Evolutionary conservation across 1,139 yeast species (phyloP), one percentile per base, ranked within the genome.

Genomic region (Maudiozyma humilis): DNA sequence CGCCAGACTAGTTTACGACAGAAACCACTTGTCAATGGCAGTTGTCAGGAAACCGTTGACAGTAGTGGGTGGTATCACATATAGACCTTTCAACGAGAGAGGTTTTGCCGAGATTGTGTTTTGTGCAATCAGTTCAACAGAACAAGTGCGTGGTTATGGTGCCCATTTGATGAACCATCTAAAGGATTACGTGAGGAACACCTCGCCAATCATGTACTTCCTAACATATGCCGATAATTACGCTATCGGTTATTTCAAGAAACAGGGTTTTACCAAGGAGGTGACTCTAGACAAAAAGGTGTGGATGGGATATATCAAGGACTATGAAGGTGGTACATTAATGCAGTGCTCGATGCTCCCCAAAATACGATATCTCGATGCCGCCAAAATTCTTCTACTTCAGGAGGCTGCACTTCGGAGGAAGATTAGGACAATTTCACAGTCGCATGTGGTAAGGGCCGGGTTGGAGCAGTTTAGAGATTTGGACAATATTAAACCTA

Each of bases 281-380:
- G 84, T 91, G 38, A 75, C 95, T 4, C 71, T 91, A 42, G 93
- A 89, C 41, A 83, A 82, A 54, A 77, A 80, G 37, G 74, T 82
- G 32, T 91, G 99, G 99, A 87, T 88, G 93, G 99, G 99, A 5
- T 91, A 91, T 64, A 91, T 91, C 60, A 91, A 93, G 65, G 98
- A 91, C 69, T 91, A 91, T 64, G 99, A 91, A 68, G 99, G 99
- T 32, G 98, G 98, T 55, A 93, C 98, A 0, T 70, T 91, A 49
- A 91, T 91, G 97, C 97, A 93, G 65, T 93, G 98, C 62, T 70
- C 91, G 1, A 89, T 89, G 95, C 70, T 91, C 44, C 96, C 97
- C 0, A 69, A 78, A 38, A 80, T 85, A 45, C 75, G 98, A 51
- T 91, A 93, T 63, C 71, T 91, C 38, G 98, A 93, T 62, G 83